A percentile compares a stretch with the other conserved stretches of the same genome.
phyloP scores from a whole-genome alignment of 129 eudicot genomes.

The Cynara cardunculus region DNA sequence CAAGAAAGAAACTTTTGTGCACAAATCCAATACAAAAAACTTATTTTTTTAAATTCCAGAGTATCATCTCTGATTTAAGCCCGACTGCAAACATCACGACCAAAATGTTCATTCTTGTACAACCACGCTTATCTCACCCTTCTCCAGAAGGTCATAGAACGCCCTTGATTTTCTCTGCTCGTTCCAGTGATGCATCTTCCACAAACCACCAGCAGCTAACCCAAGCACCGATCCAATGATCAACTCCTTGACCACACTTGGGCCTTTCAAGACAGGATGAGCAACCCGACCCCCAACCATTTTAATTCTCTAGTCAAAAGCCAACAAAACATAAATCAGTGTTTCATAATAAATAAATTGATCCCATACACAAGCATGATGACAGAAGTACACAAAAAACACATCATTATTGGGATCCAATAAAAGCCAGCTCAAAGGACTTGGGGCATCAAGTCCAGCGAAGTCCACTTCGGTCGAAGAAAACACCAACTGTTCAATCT shows the following conservation, averaged over 20 bases:
- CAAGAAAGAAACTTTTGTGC: slow-evolving; percentile 12
- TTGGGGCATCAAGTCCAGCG: not conserved
- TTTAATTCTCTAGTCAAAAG: slow-evolving; percentile 7
- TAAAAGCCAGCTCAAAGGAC: not conserved
- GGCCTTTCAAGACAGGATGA: slow-evolving; percentile 43
- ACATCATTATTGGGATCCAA: not conserved
- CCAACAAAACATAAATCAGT: slow-evolving; percentile 1
- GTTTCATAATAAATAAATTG: not conserved
- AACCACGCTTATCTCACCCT: slow-evolving; percentile 46
- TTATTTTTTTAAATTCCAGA: slow-evolving; percentile 22
- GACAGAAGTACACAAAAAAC: not conserved
- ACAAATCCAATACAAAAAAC: slow-evolving; percentile 26
- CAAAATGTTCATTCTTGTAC: slow-evolving; percentile 29
- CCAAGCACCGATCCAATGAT: slow-evolving; percentile 42
- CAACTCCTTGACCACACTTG: slow-evolving; percentile 41
- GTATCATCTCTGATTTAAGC: slow-evolving; percentile 26
- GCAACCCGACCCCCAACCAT: slow-evolving; percentile 47
- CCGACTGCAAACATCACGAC: not conserved
- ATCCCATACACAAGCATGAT: not conserved
- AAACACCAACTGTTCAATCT: not conserved
- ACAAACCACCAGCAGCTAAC: slow-evolving; percentile 36
- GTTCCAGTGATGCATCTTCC: slow-evolving; percentile 51
- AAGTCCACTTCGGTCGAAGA: not conserved
- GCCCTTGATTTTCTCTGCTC: slow-evolving; percentile 41
- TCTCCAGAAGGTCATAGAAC: slow-evolving; percentile 39